phyloP scores from a whole-genome alignment of 495 filamentous ascomycete genomes.

The Aspergillus panamensis region DNA sequence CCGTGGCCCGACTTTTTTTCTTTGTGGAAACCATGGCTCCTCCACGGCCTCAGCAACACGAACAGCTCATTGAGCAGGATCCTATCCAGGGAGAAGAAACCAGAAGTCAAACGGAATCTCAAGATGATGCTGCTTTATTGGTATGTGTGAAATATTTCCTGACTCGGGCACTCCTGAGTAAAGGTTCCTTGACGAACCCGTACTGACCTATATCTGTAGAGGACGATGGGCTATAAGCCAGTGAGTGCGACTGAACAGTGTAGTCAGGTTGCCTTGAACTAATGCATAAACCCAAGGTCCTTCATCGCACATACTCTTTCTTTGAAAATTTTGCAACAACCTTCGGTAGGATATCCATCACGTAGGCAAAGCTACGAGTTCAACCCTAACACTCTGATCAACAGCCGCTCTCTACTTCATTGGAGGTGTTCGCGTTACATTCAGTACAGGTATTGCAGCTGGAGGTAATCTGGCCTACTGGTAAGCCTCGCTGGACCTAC shows the following conservation, averaged over 20 bases:
- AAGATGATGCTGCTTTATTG: conserved; percentile 45
- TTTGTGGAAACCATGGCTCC: background rate
- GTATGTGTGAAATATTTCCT: conserved; percentile 25
- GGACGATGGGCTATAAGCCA: conserved; percentile 49
- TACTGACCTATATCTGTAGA: conserved; percentile 30
- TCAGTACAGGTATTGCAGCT: conserved; percentile 54
- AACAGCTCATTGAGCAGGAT: conserved; percentile 29
- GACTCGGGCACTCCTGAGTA: background rate
- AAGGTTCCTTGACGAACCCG: background rate
- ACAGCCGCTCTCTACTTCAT: conserved; percentile 55
- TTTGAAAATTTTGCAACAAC: conserved; percentile 55
- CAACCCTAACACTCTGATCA: background rate
- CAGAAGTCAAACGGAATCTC: conserved; percentile 28
- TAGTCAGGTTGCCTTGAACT: conserved; percentile 6
- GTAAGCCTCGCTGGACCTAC: conserved; percentile 19
- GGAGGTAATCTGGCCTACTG: conserved; percentile 56
- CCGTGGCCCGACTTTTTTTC: background rate
- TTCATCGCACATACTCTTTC: conserved; percentile 47
- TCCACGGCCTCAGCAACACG: conserved; percentile 18
- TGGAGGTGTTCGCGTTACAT: conserved; percentile 54
- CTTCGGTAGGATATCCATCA: conserved; percentile 40
- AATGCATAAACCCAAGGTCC: conserved; percentile 29
- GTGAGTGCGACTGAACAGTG: conserved; percentile 26
- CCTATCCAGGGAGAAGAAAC: conserved; percentile 30
- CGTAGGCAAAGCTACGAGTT: background rate